phyloP scores from a whole-genome alignment of 1,284 basidiomycete genomes.

The Trametes polyzona region DNA sequence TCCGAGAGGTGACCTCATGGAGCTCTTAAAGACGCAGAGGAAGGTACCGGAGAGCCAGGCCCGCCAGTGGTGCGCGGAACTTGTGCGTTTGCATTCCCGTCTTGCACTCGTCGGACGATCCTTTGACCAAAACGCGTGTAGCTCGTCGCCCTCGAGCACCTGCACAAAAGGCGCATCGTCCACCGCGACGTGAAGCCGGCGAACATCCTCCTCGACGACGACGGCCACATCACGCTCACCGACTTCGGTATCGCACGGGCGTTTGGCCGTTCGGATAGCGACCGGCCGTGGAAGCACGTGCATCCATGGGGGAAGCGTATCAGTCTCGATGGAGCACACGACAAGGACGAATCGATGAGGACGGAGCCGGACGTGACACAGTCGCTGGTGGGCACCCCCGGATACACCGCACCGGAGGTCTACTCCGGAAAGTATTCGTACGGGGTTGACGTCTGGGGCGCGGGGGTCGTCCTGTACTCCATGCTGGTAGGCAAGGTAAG shows the following conservation, averaged over 20 bases:
- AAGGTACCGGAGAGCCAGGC: slow-evolving; percentile 18
- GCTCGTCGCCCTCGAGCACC: slow-evolving; percentile 29
- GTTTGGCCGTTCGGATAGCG: slow-evolving; percentile 46
- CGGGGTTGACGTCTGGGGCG: slow-evolving; percentile 43
- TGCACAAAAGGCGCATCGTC: slow-evolving; percentile 50
- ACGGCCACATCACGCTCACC: slow-evolving; percentile 66
- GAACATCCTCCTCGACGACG: slow-evolving; percentile 68
- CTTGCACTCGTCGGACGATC: slow-evolving; percentile 44
- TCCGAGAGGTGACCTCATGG: slow-evolving; percentile 28
- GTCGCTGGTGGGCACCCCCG: slow-evolving; percentile 36
- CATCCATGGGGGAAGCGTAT: slow-evolving; percentile 37
- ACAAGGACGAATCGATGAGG: not conserved
- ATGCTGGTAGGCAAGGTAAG: slow-evolving; percentile 51
- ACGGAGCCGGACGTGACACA: slow-evolving; percentile 16
- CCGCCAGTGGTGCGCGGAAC: slow-evolving; percentile 32
- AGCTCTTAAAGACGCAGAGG: slow-evolving; percentile 23
- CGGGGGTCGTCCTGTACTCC: slow-evolving; percentile 64
- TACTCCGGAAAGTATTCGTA: slow-evolving; percentile 49
- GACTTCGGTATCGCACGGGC: slow-evolving; percentile 65
- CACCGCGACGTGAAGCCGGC: slow-evolving; percentile 52
- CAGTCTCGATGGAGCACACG: not conserved
- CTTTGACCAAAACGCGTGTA: slow-evolving; percentile 36
- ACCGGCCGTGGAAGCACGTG: slow-evolving; percentile 18
- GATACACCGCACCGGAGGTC: slow-evolving; percentile 70
- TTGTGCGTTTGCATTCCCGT: slow-evolving; percentile 20